Base-by-base conservation (phyloP, 345 rosid genomes). In the Bretschneidera sinensis region DNA sequence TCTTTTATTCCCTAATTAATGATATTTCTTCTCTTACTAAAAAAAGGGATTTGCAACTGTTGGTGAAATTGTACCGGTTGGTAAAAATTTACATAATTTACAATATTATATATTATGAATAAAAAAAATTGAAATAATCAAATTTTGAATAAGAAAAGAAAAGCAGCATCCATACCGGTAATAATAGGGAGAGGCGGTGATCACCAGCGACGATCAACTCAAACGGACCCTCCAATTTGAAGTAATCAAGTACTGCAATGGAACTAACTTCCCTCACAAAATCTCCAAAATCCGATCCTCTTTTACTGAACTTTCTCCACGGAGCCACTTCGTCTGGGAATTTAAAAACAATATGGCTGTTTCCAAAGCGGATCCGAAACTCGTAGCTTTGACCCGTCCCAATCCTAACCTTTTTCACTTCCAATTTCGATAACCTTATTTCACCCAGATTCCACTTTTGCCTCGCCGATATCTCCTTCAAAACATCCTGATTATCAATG, bases 351-450 rank as follows among this genome's bases (percentile, higher is more conserved):
- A 86, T 53, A 51, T 75, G 56, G 50, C 47, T 70, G 66, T 81
- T 86, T 15, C 85, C 91, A 11, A 81, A 72, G 59, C 81, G 87
- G 84, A 86, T 72, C 76, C 83, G 81, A 65, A 86, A 78, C 68
- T 84, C 91, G 33, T 74, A 76, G 49, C 76, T 79, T 71, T 63
- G 84, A 48, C 79, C 71, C 6, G 20, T 21, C 55, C 87, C 89
- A 25, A 74, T 43, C 63, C 91, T 81, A 61, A 78, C 52, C 63
- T 67, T 82, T 57, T 57, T 62, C 25, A 81, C 63, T 31, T 75
- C 84, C 63, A 82, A 28, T 58, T 71, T 74, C 28, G 87, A 60
- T 24, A 76, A 74, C 21, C 66, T 63, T 19, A 70, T 65, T 51
- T 66, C 70, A 10, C 78, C 79, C 33, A 71, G 59, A 73, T 84